These are phyloP conservation scores for Epichloe gansuensis DNA, from an alignment of 2,329 filamentous ascomycete species.

Conservation along the genomic window DNA sequence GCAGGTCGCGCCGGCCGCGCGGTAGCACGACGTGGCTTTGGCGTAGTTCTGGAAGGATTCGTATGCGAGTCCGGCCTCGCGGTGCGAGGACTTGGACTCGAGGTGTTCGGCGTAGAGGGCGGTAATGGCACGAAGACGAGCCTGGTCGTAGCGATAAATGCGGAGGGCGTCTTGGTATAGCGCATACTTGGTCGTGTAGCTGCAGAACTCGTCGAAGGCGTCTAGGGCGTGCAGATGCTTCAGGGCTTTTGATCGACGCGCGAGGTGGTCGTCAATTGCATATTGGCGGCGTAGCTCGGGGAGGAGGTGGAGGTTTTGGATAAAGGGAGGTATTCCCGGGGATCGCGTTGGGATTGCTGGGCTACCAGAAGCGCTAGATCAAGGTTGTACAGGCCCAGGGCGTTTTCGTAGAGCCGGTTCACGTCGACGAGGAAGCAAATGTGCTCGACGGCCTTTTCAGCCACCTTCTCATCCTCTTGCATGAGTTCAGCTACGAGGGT, in stretches of 20 bases:
- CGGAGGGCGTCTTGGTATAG: constrained; percentile 69
- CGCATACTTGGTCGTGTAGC: constrained; percentile 66
- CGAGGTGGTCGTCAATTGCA: constrained; percentile 79
- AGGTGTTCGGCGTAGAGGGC: constrained; percentile 70
- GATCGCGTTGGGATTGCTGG: constrained; percentile 92
- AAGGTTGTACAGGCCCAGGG: constrained; percentile 82
- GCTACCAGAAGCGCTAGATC: constrained; percentile 83
- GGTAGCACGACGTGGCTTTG: constrained; percentile 72
- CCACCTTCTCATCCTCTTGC: constrained; percentile 55
- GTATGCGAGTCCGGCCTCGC: constrained; percentile 81
- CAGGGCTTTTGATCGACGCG: constrained; percentile 65
- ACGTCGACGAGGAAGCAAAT: constrained; percentile 96
- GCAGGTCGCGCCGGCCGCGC: constrained; percentile 58
- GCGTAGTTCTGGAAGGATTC: constrained; percentile 69
- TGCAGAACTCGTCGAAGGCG: constrained; percentile 64
- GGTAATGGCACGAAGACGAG: constrained; percentile 56
- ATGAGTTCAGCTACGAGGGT: constrained; percentile 64
- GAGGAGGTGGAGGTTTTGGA: constrained; percentile 73
- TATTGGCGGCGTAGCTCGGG: constrained; percentile 60
- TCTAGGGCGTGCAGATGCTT: constrained; percentile 60
- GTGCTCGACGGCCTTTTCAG: constrained; percentile 85
- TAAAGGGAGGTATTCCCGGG: constrained; percentile 86
- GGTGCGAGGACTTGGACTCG: constrained; percentile 60
- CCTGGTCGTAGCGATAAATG: constrained; percentile 71
- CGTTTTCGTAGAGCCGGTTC: constrained; percentile 81